phyloP scores from a whole-genome alignment of 345 rosid species.

The Rhizophora mangle region DNA sequence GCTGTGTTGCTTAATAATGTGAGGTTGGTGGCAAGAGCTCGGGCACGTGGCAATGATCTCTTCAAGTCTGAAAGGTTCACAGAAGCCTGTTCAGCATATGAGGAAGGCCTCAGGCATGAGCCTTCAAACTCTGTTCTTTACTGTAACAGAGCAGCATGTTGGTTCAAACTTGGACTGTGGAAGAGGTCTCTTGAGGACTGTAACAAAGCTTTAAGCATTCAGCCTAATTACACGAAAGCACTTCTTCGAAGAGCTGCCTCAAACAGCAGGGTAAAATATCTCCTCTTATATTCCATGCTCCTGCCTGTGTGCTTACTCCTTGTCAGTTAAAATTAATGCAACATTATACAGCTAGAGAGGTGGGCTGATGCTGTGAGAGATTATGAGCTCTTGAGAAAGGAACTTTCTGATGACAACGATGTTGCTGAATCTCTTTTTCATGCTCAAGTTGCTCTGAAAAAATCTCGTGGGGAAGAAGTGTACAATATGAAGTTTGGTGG shows the following conservation, averaged over 20 bases:
- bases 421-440: constrained; percentile 90
- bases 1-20: constrained; percentile 56
- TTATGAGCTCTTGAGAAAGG: constrained; percentile 75
- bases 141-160: constrained; percentile 90
- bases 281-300: neutral
- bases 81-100: constrained; percentile 89
- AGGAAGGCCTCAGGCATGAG: constrained; percentile 81
- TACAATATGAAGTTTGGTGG: constrained; percentile 92
- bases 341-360: constrained; percentile 58
- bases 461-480: constrained; percentile 89
- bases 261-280: constrained; percentile 58
- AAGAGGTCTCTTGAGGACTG: constrained; percentile 79
- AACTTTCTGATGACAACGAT: constrained; percentile 71
- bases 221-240: constrained; percentile 74
- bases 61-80: constrained; percentile 93
- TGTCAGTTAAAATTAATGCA: neutral
- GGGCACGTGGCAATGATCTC: constrained; percentile 83
- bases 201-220: constrained; percentile 60
- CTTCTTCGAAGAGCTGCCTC: constrained; percentile 87
- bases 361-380: constrained; percentile 92
- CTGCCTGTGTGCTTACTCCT: neutral
- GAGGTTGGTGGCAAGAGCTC: constrained; percentile 61
- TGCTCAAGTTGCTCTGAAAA: constrained; percentile 88
- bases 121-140: constrained; percentile 75
- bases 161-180: constrained; percentile 80